A percentile compares a stretch with the other conserved stretches of the same genome.
Conservation (phyloP, 2,329 filamentous ascomycete species). For the Ascomycota sp. region DNA sequence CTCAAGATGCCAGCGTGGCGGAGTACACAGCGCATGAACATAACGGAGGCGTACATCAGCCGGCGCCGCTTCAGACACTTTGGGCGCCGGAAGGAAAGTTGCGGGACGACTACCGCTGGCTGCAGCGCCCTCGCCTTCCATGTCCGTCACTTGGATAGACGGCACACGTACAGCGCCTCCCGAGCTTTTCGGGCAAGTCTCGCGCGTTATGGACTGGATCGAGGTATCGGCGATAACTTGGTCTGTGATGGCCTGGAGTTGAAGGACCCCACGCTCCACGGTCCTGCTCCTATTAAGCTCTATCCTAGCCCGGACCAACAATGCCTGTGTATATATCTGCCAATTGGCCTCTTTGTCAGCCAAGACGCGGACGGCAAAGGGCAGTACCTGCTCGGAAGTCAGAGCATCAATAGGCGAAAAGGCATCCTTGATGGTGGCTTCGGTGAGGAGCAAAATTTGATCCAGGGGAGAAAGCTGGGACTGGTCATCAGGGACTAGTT, state of each 20-base stretch:
- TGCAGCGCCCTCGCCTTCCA: constrained; percentile 10
- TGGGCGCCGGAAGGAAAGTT: constrained; percentile 63
- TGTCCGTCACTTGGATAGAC: constrained; percentile 21
- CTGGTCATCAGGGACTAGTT: constrained; percentile 57
- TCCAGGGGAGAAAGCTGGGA: constrained; percentile 68
- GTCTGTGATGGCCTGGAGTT: constrained; percentile 49
- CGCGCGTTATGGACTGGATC: constrained; percentile 85
- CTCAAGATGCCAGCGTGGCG: constrained; percentile 13
- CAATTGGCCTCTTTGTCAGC: constrained; percentile 84
- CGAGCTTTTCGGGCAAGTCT: constrained; percentile 81
- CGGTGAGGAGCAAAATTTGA: constrained; percentile 76
- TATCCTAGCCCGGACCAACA: constrained; percentile 75
- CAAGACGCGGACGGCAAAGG: constrained; percentile 75
- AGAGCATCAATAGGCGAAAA: constrained; percentile 65
- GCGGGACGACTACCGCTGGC: constrained; percentile 28
- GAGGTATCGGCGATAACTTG: constrained; percentile 45
- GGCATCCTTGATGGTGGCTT: constrained; percentile 73
- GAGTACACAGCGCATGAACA: no score
- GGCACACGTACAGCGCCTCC: no score
- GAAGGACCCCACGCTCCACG: constrained; percentile 70
- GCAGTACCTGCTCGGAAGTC: constrained; percentile 81
- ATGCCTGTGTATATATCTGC: constrained; percentile 90
- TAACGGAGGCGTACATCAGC: constrained; percentile 6
- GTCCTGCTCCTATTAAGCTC: constrained; percentile 77
- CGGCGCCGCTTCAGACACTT: constrained; percentile 57